Conservation (phyloP, 2,329 filamentous ascomycete genomes). For the Talaromyces verruculosus region DNA sequence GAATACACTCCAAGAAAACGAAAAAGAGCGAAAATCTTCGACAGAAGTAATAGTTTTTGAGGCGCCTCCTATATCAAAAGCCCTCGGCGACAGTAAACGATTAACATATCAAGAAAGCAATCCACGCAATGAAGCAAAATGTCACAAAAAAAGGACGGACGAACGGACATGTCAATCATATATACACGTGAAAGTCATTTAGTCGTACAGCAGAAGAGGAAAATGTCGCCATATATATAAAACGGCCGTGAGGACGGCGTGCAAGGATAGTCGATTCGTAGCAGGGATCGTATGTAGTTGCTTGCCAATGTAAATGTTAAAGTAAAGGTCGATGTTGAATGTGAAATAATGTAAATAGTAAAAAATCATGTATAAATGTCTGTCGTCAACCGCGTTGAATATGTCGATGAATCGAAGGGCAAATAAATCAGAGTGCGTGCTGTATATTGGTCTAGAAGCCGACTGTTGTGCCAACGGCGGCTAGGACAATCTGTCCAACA, state of each 20-base stretch:
- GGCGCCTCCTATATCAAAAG: neutral
- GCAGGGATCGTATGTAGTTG: slow-evolving; percentile 2
- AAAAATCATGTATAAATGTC: slow-evolving; percentile 11
- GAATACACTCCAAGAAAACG: neutral
- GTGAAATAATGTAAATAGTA: neutral
- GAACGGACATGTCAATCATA: slow-evolving; percentile 14
- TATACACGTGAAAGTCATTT: slow-evolving; percentile 18
- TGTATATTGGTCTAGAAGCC: slow-evolving; percentile 10
- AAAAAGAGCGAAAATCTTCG: neutral
- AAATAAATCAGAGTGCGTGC: neutral
- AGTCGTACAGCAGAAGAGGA: slow-evolving; percentile 13
- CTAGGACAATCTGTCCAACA: slow-evolving; percentile 20
- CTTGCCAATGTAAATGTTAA: neutral
- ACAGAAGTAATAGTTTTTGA: neutral
- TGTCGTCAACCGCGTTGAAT: slow-evolving; percentile 11
- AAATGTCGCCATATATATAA: neutral
- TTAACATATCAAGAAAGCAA: neutral
- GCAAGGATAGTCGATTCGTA: neutral
- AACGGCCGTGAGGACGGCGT: neutral
- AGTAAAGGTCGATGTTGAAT: neutral
- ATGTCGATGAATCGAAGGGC: slow-evolving; percentile 1
- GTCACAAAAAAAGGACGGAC: neutral
- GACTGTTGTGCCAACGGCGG: slow-evolving; percentile 22
- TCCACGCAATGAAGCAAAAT: neutral
- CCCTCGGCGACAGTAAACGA: neutral